Percentiles rank a stretch among this genome's conserved stretches.
Evolutionary conservation across 306 rosid genomes (phyloP).

Genomic region (Carpinus fangiana): DNA sequence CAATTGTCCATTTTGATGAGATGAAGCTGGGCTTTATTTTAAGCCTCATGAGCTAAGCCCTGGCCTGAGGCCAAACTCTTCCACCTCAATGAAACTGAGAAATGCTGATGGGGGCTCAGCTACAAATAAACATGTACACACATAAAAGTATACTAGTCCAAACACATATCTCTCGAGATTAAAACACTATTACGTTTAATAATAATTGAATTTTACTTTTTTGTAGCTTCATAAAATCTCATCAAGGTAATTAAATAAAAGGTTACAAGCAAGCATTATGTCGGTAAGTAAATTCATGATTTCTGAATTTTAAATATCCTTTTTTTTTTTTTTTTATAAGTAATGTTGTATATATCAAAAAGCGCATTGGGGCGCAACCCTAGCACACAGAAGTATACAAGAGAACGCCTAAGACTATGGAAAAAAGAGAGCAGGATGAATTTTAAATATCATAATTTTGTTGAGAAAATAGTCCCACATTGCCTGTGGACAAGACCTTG

Average conservation of each 20-base stretch:
- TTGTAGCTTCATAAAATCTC: neutral
- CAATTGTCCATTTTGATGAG: constrained; percentile 21
- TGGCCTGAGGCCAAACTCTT: constrained; percentile 1
- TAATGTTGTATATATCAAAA: no score
- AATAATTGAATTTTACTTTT: no score
- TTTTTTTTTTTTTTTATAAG: no score
- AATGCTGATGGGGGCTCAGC: neutral
- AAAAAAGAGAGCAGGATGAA: no score
- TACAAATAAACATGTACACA: neutral
- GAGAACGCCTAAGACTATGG: no score
- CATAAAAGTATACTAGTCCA: neutral
- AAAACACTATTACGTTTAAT: no score
- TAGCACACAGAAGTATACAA: no score
- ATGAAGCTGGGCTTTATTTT: neutral
- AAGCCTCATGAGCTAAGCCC: neutral
- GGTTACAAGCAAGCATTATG: neutral
- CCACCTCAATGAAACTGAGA: neutral
- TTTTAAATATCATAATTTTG: no score
- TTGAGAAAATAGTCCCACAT: no score
- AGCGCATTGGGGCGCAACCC: no score
- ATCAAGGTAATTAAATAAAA: neutral
- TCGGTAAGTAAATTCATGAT: neutral
- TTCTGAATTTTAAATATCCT: neutral
- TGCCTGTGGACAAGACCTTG: no score
- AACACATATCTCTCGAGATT: neutral